Conservation (phyloP, 129 eudicot genomes). For the Chrysanthemum lavandulifolium region DNA sequence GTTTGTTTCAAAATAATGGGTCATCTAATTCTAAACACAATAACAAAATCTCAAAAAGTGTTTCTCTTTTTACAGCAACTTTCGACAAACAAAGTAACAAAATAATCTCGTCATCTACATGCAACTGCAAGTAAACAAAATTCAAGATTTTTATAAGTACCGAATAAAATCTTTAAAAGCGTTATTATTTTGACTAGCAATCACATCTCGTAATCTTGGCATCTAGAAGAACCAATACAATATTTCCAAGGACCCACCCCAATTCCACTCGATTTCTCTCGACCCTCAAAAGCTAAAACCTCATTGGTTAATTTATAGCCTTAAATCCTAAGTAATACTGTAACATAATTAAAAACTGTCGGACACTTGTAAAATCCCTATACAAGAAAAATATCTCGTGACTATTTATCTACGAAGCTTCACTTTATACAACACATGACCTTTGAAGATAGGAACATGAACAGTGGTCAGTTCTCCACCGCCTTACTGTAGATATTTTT, state of each 20-base stretch:
- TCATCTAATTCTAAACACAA: too few relatives aligned
- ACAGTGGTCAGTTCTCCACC: conserved; percentile 33
- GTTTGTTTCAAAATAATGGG: too few relatives aligned
- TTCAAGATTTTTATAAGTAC: too few relatives aligned
- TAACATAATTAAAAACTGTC: background rate
- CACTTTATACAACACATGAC: background rate
- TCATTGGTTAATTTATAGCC: conserved; percentile 15
- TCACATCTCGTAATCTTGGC: too few relatives aligned
- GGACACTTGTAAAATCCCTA: conserved; percentile 3
- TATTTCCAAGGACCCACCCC: conserved; percentile 6
- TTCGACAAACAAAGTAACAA: too few relatives aligned
- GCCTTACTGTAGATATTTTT: conserved; percentile 37
- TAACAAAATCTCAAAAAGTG: too few relatives aligned
- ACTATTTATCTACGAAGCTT: conserved; percentile 26
- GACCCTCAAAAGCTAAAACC: conserved; percentile 17
- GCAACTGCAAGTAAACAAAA: too few relatives aligned
- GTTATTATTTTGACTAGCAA: too few relatives aligned
- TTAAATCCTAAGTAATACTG: conserved; percentile 17
- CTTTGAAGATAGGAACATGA: conserved; percentile 24
- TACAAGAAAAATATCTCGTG: conserved; percentile 26
- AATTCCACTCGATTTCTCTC: conserved; percentile 19
- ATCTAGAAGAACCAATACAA: too few relatives aligned
- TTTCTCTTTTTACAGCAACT: too few relatives aligned
- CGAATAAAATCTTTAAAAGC: too few relatives aligned
- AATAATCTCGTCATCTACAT: too few relatives aligned